Conservation (phyloP, 306 rosid species). For the Lagenaria siceraria region DNA sequence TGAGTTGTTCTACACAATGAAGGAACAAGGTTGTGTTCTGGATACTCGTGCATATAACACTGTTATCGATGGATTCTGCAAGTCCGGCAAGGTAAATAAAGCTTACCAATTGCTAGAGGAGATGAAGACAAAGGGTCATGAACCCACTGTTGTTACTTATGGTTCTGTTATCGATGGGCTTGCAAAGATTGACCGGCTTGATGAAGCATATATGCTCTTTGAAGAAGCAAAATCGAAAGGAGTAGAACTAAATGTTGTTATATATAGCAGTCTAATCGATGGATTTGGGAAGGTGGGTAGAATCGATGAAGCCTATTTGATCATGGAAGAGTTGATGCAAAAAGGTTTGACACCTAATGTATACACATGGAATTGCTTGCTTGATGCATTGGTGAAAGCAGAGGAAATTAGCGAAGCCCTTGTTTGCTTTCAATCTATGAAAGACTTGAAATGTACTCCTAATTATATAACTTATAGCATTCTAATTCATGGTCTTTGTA, state of each 20-base stretch:
- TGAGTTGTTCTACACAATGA: slow-evolving; percentile 62
- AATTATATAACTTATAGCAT: slow-evolving; percentile 70
- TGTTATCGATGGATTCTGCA: slow-evolving; percentile 80
- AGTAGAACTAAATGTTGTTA: slow-evolving; percentile 53
- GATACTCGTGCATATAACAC: slow-evolving; percentile 77
- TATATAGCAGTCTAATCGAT: slow-evolving; percentile 78
- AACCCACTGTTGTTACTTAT: slow-evolving; percentile 75
- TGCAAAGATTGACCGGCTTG: slow-evolving; percentile 85
- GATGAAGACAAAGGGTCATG: slow-evolving; percentile 76
- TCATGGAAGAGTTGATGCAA: slow-evolving; percentile 90
- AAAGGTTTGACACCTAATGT: slow-evolving; percentile 65
- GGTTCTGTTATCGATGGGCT: slow-evolving; percentile 91
- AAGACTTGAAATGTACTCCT: slow-evolving; percentile 61
- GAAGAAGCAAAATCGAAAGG: slow-evolving; percentile 87
- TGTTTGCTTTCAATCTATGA: slow-evolving; percentile 78
- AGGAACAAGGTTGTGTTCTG: slow-evolving; percentile 69
- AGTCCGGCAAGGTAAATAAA: slow-evolving; percentile 77
- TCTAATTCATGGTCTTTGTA: slow-evolving; percentile 88
- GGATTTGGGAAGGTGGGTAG: slow-evolving; percentile 97
- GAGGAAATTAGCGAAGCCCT: slow-evolving; percentile 87
- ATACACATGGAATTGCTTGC: slow-evolving; percentile 86
- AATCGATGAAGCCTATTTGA: slow-evolving; percentile 83
- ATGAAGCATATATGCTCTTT: slow-evolving; percentile 91
- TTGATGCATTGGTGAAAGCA: slow-evolving; percentile 82
- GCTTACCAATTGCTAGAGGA: slow-evolving; percentile 88